These are phyloP conservation scores for Leccinum glutinopallens DNA, from an alignment of 1,284 basidiomycete species.

Conservation along the genomic window DNA sequence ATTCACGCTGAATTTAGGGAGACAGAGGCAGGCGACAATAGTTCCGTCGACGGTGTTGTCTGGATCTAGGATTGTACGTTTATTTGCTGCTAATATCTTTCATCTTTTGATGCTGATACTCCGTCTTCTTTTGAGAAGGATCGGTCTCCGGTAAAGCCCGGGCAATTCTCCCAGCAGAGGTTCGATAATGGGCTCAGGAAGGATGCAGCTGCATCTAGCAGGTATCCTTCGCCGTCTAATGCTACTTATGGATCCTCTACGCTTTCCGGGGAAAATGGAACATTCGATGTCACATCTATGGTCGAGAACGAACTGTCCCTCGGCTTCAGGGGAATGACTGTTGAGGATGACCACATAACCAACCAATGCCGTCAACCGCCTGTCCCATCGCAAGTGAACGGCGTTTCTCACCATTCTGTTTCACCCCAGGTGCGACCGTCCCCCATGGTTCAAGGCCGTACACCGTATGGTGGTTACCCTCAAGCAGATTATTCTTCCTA, in stretches of 20 bases:
- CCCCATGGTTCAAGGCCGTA: slow-evolving; percentile 47
- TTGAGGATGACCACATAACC: slow-evolving; percentile 59
- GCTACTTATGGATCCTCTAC: slow-evolving; percentile 40
- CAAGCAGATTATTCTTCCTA: slow-evolving; percentile 60
- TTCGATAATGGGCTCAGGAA: slow-evolving; percentile 50
- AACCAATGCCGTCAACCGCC: slow-evolving; percentile 36
- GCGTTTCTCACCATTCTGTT: slow-evolving; percentile 26
- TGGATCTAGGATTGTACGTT: slow-evolving; percentile 46
- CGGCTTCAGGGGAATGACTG: slow-evolving; percentile 64
- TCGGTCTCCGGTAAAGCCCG: slow-evolving; percentile 47
- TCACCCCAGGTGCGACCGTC: slow-evolving; percentile 42
- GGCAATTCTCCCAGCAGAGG: slow-evolving; percentile 56
- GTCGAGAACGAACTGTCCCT: slow-evolving; percentile 57
- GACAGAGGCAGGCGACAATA: slow-evolving; percentile 52
- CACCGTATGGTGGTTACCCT: slow-evolving; percentile 52
- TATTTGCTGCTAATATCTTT: slow-evolving; percentile 14
- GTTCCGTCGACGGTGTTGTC: slow-evolving; percentile 43
- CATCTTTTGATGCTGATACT: slow-evolving; percentile 19
- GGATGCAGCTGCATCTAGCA: slow-evolving; percentile 40
- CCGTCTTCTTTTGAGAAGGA: slow-evolving; percentile 46
- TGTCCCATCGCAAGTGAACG: slow-evolving; percentile 28
- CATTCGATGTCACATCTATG: slow-evolving; percentile 48
- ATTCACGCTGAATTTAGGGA: slow-evolving; percentile 46
- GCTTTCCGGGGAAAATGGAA: slow-evolving; percentile 37
- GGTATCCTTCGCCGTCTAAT: slow-evolving; percentile 51